Base-by-base conservation (phyloP, 306 rosid species). In the Castanospermum australe region DNA sequence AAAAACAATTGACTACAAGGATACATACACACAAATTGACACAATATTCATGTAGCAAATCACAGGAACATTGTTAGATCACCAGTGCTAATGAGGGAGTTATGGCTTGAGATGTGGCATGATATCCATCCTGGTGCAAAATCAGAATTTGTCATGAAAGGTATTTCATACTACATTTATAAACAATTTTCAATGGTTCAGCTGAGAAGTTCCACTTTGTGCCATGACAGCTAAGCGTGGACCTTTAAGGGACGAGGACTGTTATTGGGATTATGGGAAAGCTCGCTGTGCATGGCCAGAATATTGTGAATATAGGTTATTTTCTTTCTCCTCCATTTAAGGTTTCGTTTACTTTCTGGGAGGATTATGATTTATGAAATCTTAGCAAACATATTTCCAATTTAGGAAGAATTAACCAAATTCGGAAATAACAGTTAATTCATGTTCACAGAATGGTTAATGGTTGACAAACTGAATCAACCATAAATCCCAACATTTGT, bases 61-160 rank as follows among this genome's bases (percentile, higher is more conserved):
- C 99, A 95, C 90, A 90, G 99, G 92, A 95, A 95, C 92, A 92
- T 91, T 59, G 99, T 95, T 48, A 91, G 97, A 84, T 87, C 94
- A 57, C 95, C 98, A 1, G 92, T 91, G 86, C 84, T 95, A 76
- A 93, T 95, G 99, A 88, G 98, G 69, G 99, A 95, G 86, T 78
- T 95, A 73, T 95, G 99, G 99, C 99, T 95, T 87, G 94, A 95
- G 86, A 86, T 95, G 89, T 95, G 95, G 98, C 97, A 93, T 76
- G 99, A 95, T 83, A 82, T 84, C 73, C 99, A 93, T 79, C 96
- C 99, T 15, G 87, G 84, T 65, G 97, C 94, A 50, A 88, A 85
- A 81, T 84, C 90, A 10, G 60, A 77, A 44, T 95, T 93, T 84
- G 98, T 93, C n/a, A 93, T 92, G 5, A 95, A 95, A 91, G 98